Evolutionary conservation across 2,329 filamentous ascomycete species (phyloP).

Genomic region (Sarocladium brachiariae): DNA sequence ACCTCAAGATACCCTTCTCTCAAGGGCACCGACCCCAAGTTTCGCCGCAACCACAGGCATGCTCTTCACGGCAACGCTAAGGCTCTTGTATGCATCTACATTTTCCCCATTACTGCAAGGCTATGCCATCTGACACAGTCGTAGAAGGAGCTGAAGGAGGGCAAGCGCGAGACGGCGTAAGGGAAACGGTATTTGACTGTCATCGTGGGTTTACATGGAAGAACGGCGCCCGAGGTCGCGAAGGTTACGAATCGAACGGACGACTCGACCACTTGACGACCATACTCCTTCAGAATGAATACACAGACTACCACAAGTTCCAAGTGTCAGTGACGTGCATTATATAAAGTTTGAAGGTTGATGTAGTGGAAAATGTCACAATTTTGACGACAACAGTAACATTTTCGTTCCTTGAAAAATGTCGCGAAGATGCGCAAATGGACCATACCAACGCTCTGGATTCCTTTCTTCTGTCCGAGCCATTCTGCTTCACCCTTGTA

Average conservation of each 20-base stretch:
- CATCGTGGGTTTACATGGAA: neutral
- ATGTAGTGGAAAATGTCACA: neutral
- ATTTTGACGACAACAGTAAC: too few species aligned
- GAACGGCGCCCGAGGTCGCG: neutral
- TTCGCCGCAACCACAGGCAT: slow-evolving; percentile 99
- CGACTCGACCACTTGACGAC: slow-evolving; percentile 5
- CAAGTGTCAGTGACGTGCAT: neutral
- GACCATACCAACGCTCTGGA: too few species aligned
- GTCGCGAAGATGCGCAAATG: too few species aligned
- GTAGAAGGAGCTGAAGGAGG: slow-evolving; percentile 97
- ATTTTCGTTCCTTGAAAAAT: too few species aligned
- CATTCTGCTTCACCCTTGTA: neutral
- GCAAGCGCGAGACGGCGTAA: slow-evolving; percentile 83
- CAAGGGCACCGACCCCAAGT: slow-evolving; percentile 99
- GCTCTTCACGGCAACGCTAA: slow-evolving; percentile 98
- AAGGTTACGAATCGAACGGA: slow-evolving; percentile 8
- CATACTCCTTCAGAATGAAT: neutral
- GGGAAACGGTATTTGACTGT: slow-evolving; percentile 17
- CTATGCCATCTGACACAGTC: slow-evolving; percentile 24
- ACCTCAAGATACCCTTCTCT: slow-evolving; percentile 98
- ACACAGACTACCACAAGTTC: neutral
- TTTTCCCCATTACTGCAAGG: slow-evolving; percentile 10
- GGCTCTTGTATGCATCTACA: slow-evolving; percentile 69
- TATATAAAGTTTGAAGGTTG: neutral
- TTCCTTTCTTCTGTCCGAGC: neutral